These are phyloP conservation scores for Dispira simplex DNA, from an alignment of 192 early-diverging fungal species.

Conservation along the genomic window DNA sequence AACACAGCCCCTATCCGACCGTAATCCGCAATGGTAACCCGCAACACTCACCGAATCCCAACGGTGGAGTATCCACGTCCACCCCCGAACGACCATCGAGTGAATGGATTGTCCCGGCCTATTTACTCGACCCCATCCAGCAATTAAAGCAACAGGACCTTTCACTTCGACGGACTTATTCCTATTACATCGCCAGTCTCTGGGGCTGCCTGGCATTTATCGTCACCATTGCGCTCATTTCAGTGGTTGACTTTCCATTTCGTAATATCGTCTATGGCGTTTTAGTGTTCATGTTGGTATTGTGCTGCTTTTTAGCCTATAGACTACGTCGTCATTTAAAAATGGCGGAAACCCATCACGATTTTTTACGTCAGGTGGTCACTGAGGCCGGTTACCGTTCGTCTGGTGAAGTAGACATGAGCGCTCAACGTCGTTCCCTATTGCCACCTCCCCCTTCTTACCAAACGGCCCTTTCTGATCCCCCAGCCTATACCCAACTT, in stretches of 20 bases:
- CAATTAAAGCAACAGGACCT: not conserved
- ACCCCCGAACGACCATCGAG: no score
- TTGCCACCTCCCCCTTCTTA: slow-evolving; percentile 1
- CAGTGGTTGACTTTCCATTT: not conserved
- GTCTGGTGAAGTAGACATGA: not conserved
- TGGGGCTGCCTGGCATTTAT: not conserved
- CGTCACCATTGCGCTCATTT: not conserved
- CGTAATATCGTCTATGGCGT: not conserved
- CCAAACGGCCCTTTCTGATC: slow-evolving; percentile 1
- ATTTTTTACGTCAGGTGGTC: not conserved
- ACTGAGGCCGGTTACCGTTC: not conserved
- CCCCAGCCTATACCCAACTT: not conserved
- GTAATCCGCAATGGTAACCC: no score
- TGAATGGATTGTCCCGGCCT: no score
- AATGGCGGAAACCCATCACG: not conserved
- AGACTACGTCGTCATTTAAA: not conserved
- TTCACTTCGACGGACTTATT: not conserved
- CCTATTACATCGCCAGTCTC: not conserved
- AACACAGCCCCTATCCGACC: no score
- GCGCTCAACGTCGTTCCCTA: not conserved
- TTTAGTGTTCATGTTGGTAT: not conserved
- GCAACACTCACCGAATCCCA: no score
- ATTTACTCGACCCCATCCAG: no score
- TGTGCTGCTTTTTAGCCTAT: not conserved
- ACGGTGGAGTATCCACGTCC: no score